A percentile compares a stretch with the other conserved stretches of the same genome.
phyloP scores from a whole-genome alignment of 306 rosid genomes.

The Begonia fuchsioides region DNA sequence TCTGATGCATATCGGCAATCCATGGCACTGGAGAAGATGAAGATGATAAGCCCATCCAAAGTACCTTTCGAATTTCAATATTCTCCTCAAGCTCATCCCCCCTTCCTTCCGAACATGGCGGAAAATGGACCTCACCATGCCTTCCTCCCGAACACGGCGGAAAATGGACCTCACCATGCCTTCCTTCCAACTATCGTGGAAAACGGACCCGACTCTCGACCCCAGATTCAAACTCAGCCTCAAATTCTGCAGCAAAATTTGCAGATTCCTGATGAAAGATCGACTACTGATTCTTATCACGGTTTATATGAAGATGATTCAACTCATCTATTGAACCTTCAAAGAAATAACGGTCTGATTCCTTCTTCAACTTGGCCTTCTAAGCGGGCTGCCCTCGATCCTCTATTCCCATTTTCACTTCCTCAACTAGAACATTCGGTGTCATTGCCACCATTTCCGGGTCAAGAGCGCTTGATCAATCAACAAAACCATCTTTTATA shows the following conservation, averaged over 20 bases:
- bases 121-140: slow-evolving; percentile 27
- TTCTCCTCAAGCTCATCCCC: slow-evolving; percentile 65
- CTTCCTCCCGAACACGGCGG: too few relatives aligned
- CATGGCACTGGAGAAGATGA: slow-evolving; percentile 85
- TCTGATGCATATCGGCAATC: slow-evolving; percentile 85
- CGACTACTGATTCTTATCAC: slow-evolving; percentile 17
- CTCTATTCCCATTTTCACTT: slow-evolving; percentile 39
- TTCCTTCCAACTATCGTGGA: slow-evolving; percentile 47
- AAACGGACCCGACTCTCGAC: slow-evolving; percentile 40
- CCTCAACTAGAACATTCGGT: slow-evolving; percentile 71
- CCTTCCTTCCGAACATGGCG: slow-evolving; percentile 44
- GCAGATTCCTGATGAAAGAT: slow-evolving; percentile 19
- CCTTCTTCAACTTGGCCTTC: slow-evolving; percentile 53
- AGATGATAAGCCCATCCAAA: slow-evolving; percentile 58
- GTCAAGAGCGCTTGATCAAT: slow-evolving; percentile 70
- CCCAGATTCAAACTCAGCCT: slow-evolving; percentile 34
- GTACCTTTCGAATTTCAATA: slow-evolving; percentile 23
- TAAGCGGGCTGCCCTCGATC: slow-evolving; percentile 73
- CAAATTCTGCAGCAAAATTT: slow-evolving; percentile 41
- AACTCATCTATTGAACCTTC: slow-evolving; percentile 50
- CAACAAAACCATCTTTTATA: slow-evolving; percentile 77
- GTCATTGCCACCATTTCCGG: slow-evolving; percentile 93
- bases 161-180: too few relatives aligned
- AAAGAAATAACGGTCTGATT: slow-evolving; percentile 20
- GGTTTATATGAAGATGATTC: slow-evolving; percentile 70